Base-by-base conservation (phyloP, 2,329 filamentous ascomycete species). In the Aureobasidium vineae region DNA sequence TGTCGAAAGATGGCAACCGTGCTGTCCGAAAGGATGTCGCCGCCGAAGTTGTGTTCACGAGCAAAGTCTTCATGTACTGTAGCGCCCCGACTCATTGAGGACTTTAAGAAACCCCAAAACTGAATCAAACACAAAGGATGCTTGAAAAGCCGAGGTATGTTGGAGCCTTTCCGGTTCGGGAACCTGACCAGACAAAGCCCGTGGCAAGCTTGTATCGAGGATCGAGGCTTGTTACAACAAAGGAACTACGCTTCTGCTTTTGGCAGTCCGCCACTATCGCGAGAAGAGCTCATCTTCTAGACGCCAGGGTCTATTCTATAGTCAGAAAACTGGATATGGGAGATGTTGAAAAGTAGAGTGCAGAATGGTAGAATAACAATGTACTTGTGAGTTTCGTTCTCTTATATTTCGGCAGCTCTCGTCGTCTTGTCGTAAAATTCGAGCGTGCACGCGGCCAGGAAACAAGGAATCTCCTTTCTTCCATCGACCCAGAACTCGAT, bases 401-500 rank as follows among this genome's bases (percentile, higher is more conserved):
- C 15, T 26, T 50, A 59, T 16, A 56, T 49, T 31, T 45, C 63
- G 1, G 41, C 56, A 36, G 65, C 65, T 41, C 65, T 67, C 5
- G 65, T 67, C n/a, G 47, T 74, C 79, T 89, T 86, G 72, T 98
- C 94, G 76, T 91, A 97, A 79, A 97, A 97, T 79, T 97, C 93
- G 74, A 97, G 78, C 45, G 93, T 97, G 79, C 96, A 82, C 19
- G 93, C 94, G 40, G 93, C 92, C 70, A 98, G 78, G 76, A 98
- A 96, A 66, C 93, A 94, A 5, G 94, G 94, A 69, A 98, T 96
- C 76, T 94, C 94, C 54, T 92, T 93, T 80, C 92, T 88, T 72
- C 95, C 92, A 73, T 96, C 86, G 0, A 98, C 94, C 94, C 95
- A 99, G 77, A 97, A 98, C 70, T 92, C 89, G 73, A 97, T 94